phyloP scores from a whole-genome alignment of 805 yeast genomes.

The Wickerhamiella brachini region DNA sequence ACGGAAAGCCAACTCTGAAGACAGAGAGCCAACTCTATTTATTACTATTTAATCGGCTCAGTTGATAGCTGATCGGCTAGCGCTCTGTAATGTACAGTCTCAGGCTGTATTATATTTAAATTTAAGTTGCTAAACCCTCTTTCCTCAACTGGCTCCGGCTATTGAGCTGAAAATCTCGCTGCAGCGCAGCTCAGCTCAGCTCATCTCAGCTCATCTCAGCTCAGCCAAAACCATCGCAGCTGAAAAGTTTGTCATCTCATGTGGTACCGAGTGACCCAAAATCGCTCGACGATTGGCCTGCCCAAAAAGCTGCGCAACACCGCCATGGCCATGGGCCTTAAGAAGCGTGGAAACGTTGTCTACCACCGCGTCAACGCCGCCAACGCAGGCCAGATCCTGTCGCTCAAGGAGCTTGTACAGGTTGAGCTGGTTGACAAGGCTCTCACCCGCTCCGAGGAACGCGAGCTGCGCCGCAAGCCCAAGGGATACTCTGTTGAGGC shows the following conservation, averaged over 20 bases:
- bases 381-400: slow-evolving; percentile 71
- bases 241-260: slow-evolving; percentile 5
- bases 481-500: slow-evolving; percentile 22
- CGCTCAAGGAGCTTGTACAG: slow-evolving; percentile 72
- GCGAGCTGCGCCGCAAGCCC: slow-evolving; percentile 20
- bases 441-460: slow-evolving; percentile 35
- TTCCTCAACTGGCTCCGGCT: no score
- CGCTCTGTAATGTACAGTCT: no score
- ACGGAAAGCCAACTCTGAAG: no score
- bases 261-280: slow-evolving; percentile 46
- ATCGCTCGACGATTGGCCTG: slow-evolving; percentile 74
- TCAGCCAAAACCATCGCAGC: not conserved
- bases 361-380: slow-evolving; percentile 64
- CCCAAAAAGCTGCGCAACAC: slow-evolving; percentile 56
- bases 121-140: no score
- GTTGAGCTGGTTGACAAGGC: slow-evolving; percentile 56
- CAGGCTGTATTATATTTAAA: no score
- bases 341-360: slow-evolving; percentile 55
- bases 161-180: no score
- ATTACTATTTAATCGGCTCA: no score
- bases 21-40: no score
- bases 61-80: no score
- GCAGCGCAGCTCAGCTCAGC: no score
- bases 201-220: no score
- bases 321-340: slow-evolving; percentile 59